A percentile compares a stretch with the other conserved stretches of the same genome.
These are phyloP conservation scores for Rutidosis leptorrhynchoides DNA, from an alignment of 129 eudicot genomes.

Conservation along the genomic window DNA sequence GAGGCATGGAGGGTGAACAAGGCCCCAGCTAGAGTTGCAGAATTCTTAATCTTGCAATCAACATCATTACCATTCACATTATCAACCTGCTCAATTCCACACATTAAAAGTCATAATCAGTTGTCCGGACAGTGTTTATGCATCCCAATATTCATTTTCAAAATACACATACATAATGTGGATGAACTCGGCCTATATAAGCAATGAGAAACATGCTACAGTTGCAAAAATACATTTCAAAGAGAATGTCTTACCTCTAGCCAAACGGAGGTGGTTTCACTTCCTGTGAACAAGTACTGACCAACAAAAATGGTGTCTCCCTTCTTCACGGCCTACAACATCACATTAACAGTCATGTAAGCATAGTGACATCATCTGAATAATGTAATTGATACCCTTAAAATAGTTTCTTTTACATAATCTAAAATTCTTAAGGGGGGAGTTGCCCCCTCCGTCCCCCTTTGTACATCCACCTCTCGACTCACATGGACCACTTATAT, in stretches of 20 bases:
- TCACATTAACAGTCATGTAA: constrained; percentile 23
- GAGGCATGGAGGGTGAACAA: constrained; percentile 84
- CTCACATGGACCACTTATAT: background rate
- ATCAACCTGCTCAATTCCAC: constrained; percentile 58
- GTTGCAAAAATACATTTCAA: background rate
- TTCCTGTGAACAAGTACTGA: constrained; percentile 91
- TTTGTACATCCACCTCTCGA: background rate
- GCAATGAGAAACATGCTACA: background rate
- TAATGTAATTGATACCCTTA: background rate
- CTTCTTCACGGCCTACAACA: constrained; percentile 74
- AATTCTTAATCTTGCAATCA: constrained; percentile 77
- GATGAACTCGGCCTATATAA: background rate
- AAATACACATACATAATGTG: background rate
- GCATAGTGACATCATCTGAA: background rate
- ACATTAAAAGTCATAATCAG: constrained; percentile 24
- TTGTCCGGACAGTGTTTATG: constrained; percentile 17
- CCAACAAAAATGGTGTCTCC: constrained; percentile 97
- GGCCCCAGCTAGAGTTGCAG: constrained; percentile 82
- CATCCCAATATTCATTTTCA: background rate
- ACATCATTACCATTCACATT: constrained; percentile 69
- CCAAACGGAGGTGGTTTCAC: constrained; percentile 99
- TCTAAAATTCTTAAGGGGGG: background rate
- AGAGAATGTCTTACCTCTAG: constrained; percentile 60
- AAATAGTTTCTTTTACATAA: background rate
- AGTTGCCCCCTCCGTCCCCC: background rate